Base-by-base conservation (phyloP, 345 rosid genomes). In the Eucalyptus curtisii region DNA sequence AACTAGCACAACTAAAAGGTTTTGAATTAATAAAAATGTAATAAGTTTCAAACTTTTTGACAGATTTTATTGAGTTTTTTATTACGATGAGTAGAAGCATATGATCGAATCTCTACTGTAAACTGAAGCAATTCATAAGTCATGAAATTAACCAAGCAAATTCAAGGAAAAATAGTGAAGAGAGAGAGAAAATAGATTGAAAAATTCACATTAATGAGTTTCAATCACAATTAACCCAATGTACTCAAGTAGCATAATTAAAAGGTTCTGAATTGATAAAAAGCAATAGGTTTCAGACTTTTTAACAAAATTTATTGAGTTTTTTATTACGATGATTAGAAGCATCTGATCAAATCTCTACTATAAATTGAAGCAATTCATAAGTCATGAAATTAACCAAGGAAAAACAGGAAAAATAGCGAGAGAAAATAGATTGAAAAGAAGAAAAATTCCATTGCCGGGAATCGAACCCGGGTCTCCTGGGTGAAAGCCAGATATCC, bases 401-500 rank as follows among this genome's bases (percentile, higher is more conserved):
- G 61, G 61, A 10, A 55, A 55, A 55, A 55, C 30, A 55, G 27
- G 59, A 53, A 53, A 53, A 22, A 27, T 4, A 57, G 31, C 14
- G 66, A 59, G 66, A 59, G 66, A 27, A 59, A 5, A 27, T 27
- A 59, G n/a, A 27, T 6, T 12, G 61, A 55, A 24, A 24, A 4
- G 0, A 12, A 27, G 71, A 59, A 55, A 49, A 4, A 0, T 95
- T 97, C 97, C 96, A 93, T 91, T 95, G 97, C 95, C 97, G 97
- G 97, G 95, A 97, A 97, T 96, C 95, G 96, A 97, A 95, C 98
- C 97, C 96, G 97, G 97, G 97, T 96, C 97, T 90, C 97, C 96
- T 95, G 98, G 97, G 97, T 95, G 97, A 95, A 96, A 96, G 97
- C 97, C 98, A 95, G 96, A 94, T 79, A 96, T 95, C 97, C 99